A percentile compares a stretch with the other conserved stretches of the same genome.
These are phyloP conservation scores for Acephala macrosclerotiorum DNA, from an alignment of 2,329 filamentous ascomycete species.

Conservation along the genomic window DNA sequence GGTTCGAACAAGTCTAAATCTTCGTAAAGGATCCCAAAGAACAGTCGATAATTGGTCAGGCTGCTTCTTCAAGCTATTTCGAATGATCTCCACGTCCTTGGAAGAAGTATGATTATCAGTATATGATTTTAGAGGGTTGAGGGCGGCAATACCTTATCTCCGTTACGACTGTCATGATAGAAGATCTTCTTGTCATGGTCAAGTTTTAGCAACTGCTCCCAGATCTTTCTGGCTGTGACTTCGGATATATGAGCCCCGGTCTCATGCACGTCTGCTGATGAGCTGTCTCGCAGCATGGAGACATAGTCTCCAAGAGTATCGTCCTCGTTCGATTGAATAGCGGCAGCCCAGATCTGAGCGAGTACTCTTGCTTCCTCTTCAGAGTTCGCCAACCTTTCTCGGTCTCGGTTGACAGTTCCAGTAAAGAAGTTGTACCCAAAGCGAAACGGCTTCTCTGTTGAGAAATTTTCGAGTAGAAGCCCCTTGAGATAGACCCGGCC, in stretches of 20 bases:
- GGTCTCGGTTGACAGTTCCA: constrained; percentile 28
- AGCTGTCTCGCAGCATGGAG: constrained; percentile 31
- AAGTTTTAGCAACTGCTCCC: constrained; percentile 1
- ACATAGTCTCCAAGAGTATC: constrained; percentile 27
- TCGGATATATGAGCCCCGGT: constrained; percentile 22
- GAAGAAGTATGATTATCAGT: too few species aligned
- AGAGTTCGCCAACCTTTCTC: constrained; percentile 22
- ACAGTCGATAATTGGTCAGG: constrained; percentile 15
- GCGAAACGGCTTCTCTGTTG: constrained; percentile 12
- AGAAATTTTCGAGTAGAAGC: constrained; percentile 17
- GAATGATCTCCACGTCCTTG: constrained; percentile 27
- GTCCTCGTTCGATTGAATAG: constrained; percentile 13
- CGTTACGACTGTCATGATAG: too few species aligned
- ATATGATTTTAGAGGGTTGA: not conserved
- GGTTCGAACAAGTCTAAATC: constrained; percentile 17
- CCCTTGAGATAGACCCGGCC: constrained; percentile 33
- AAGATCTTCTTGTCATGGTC: too few species aligned
- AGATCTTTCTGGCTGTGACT: constrained; percentile 31
- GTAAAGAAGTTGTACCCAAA: constrained; percentile 30
- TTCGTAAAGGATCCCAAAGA: constrained; percentile 25
- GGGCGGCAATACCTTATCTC: too few species aligned
- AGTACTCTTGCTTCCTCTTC: constrained; percentile 14
- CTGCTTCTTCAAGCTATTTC: constrained; percentile 23
- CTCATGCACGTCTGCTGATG: constrained; percentile 30
- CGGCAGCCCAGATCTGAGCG: constrained; percentile 29